Base-by-base conservation (phyloP, 129 eudicot genomes). In the Mikania micrantha region DNA sequence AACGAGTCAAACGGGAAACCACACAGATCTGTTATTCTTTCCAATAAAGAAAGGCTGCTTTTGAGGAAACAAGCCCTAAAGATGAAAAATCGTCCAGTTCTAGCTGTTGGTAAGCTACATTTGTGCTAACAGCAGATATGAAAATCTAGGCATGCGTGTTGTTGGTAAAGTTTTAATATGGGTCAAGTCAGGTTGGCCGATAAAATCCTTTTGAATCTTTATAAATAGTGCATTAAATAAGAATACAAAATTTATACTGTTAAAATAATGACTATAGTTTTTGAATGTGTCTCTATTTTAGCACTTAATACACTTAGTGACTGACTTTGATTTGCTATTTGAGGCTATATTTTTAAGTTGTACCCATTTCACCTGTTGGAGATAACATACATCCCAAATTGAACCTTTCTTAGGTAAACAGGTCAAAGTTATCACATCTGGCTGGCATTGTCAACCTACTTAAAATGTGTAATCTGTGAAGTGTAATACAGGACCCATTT, bases 31-130 rank as follows among this genome's bases (percentile, higher is more conserved):
- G 56, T 35, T 63, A 77, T 77, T 54, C 86, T 93, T 71, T 84
- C 98, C 35, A 88, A 88, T 77, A 88, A 72, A 77, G 98, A 93
- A 81, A 84, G 98, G 78, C 83, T 93, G 72, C 83, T 86, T 72
- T 68, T 93, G 70, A 81, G 98, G 68, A 88, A 84, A 76, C 95
- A 88, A 77, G 98, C 98, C 56, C 92, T 93, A 27, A 75, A 74
- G 84, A 72, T 63, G 79, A 88, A 64, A 72, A 84, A 73, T 24
- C 85, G 79, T 24, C 96, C 96, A 20, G 81, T 93, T 81, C 78
- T 93, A 29, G 96, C 98, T 42, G 76, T 93, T 7, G 98, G 98
- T 91, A 91, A 81, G 74, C 10, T 66, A 58, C 27, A 64, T 19
- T 34, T 57, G 36, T 40, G 66, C 60, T 27, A 31, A 50, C 59